Conservation (phyloP, 1,284 basidiomycete genomes). For the Sphaerobolus stellatus region DNA sequence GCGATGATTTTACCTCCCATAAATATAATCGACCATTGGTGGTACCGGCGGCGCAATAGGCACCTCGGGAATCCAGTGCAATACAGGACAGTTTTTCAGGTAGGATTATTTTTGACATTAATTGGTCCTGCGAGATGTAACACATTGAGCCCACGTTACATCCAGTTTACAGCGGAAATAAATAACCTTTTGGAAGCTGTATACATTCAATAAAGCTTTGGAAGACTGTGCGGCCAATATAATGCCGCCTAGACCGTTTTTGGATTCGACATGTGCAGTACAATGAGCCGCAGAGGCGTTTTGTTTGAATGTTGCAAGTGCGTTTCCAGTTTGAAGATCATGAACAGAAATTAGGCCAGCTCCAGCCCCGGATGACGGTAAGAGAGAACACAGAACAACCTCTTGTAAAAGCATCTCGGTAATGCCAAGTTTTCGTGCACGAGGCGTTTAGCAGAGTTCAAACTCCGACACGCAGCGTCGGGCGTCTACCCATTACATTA, state of each 20-base stretch:
- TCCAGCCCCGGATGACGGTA: slow-evolving; percentile 47
- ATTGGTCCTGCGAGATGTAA: slow-evolving; percentile 69
- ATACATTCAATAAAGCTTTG: slow-evolving; percentile 78
- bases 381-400: slow-evolving; percentile 60
- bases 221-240: slow-evolving; percentile 75
- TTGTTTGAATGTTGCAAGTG: slow-evolving; percentile 76
- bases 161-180: slow-evolving; percentile 6
- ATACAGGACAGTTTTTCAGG: slow-evolving; percentile 87
- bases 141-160: background rate
- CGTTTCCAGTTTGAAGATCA: slow-evolving; percentile 68
- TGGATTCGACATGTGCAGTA: slow-evolving; percentile 60
- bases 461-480: no score
- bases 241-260: slow-evolving; percentile 68
- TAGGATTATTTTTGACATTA: slow-evolving; percentile 81
- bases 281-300: slow-evolving; percentile 58
- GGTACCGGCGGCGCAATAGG: slow-evolving; percentile 85
- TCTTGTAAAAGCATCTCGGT: slow-evolving; percentile 73
- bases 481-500: no score
- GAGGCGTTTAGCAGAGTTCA: no score
- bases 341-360: slow-evolving; percentile 64
- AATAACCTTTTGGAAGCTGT: slow-evolving; percentile 77
- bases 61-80: slow-evolving; percentile 68
- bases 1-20: slow-evolving; percentile 76
- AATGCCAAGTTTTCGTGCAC: no score
- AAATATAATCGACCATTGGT: slow-evolving; percentile 87